Evolutionary conservation across 1,139 yeast genomes (phyloP), one percentile per base, ranked within the genome.

Genomic region (Spencermartinsiella ligniputridi): DNA sequence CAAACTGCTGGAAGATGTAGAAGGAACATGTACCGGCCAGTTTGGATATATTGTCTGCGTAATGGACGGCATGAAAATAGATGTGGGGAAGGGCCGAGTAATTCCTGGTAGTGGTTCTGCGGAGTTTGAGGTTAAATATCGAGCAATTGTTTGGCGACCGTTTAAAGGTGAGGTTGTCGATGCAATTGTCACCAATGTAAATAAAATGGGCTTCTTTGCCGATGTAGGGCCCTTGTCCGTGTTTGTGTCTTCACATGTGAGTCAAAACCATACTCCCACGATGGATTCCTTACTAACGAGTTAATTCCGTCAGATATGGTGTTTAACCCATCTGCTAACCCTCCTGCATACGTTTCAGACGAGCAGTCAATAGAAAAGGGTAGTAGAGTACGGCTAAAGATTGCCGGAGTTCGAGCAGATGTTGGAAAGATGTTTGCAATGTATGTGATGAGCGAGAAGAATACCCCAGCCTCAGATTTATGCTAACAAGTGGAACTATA

Each of bases 11-110:
- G 89, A 88, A 55, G 98, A 92, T 61, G 98, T 94, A 39, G 99
- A 92, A 67, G 99, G 99, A 17, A 89, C 97, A 1, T 94, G 98
- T 69, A 89, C 98, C 1, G 99, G 99, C 56, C 96, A 92, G 66
- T 92, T 92, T 69, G 99, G 99, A 5, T 92, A 92, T 66, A 92
- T 92, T 56, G 85, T 92, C 48, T 92, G 97, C 68, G 98, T 92
- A 35, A 74, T 92, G 63, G 98, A 92, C 62, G 88, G 95, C 54
- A 88, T 87, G 84, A 80, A 83, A 56, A 88, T 94, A 50, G 97
- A 92, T 62, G 95, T 92, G 38, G 98, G 97, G 41, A 84, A 88
- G 58, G 99, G 98, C 24, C 75, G 88, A 58, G 87, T 92, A 52
- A 77, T 92, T 41, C 96, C 98, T 1, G 83, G 92, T 11, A 76